Evolutionary conservation across 2,329 filamentous ascomycete species (phyloP), one percentile per base, ranked within the genome.

Genomic region (Myriangium duriaei): DNA sequence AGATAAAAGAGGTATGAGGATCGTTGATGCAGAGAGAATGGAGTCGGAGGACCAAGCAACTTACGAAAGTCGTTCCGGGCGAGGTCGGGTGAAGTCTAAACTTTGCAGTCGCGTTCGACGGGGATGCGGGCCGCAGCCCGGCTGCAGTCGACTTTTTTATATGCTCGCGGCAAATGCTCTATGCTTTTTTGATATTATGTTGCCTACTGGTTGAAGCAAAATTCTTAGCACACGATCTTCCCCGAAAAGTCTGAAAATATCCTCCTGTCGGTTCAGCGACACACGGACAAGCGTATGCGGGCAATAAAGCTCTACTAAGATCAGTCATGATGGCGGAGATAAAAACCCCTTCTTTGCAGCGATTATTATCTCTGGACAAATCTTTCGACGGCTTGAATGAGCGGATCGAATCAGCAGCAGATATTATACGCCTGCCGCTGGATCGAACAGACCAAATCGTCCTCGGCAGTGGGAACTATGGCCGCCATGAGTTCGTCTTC

Each of bases 401-500:
- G 24, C 57, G 62, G 39, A 47, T 67, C 45, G 37, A 54, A 52
- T 56, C 63, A 56, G 51, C 58, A 41, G 45, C 56, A 42, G 45
- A 60, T 43, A 59, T 62, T 49, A 61, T 55, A 50, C 58, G 50
- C 43, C 33, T 45, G 13, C 36, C 52, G 14, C 41, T 47, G 12
- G 34, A 44, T 33, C 42, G n/a, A 10, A 18, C 4, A 11, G 19
- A n/a, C 13, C 11, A 12, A 11, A 18, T 12, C 10, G 30, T 14
- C 32, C 30, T 9, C 13, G 18, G 13, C 24, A 32, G 9, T 12
- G 30, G 42, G 7, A 40, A 45, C 31, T 32, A 41, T 34, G 41
- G 40, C 17, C 69, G 72, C 50, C 71, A 75, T 49, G 75, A 81
- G 61, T 81, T 76, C 74, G 65, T 79, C 11, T 53, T 80, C 41